Evolutionary conservation across 768 basidiomycete species (phyloP).

Genomic region (Russula vinacea): DNA sequence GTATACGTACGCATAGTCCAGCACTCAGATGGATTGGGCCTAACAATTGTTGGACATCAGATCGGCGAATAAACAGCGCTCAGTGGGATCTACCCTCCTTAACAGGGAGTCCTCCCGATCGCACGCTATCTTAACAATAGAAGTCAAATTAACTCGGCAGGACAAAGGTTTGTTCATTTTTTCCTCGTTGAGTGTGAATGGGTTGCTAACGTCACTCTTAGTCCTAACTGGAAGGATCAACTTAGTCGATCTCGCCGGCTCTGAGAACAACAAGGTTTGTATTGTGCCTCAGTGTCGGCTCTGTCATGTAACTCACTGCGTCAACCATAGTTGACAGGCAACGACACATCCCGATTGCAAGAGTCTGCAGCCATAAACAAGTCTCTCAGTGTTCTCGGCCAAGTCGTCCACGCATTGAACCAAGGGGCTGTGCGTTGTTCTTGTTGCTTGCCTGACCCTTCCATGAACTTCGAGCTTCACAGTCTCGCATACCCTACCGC

Average conservation of each 20-base stretch:
- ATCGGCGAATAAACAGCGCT: conserved; percentile 70
- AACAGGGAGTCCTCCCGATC: conserved; percentile 85
- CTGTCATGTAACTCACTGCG: neutral
- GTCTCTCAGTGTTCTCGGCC: conserved; percentile 79
- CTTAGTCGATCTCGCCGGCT: conserved; percentile 86
- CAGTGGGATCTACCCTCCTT: conserved; percentile 80
- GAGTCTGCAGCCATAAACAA: conserved; percentile 91
- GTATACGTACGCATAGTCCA: conserved; percentile 42
- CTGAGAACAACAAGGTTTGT: conserved; percentile 81
- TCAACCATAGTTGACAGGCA: conserved; percentile 62
- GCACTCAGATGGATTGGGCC: neutral
- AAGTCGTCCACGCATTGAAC: conserved; percentile 84
- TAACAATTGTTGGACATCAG: conserved; percentile 38
- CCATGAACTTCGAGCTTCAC: conserved; percentile 9
- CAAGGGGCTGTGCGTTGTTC: conserved; percentile 52
- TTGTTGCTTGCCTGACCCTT: neutral
- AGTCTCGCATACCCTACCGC: conserved; percentile 83
- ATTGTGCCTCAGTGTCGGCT: neutral
- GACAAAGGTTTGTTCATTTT: conserved; percentile 48
- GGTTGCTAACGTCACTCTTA: neutral
- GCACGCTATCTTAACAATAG: conserved; percentile 80
- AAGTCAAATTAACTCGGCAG: conserved; percentile 52
- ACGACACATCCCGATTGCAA: conserved; percentile 81
- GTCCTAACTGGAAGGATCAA: conserved; percentile 76
- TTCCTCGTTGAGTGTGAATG: neutral